Conservation (phyloP, 2,329 filamentous ascomycete species). For the Trichoderma harzianum region DNA sequence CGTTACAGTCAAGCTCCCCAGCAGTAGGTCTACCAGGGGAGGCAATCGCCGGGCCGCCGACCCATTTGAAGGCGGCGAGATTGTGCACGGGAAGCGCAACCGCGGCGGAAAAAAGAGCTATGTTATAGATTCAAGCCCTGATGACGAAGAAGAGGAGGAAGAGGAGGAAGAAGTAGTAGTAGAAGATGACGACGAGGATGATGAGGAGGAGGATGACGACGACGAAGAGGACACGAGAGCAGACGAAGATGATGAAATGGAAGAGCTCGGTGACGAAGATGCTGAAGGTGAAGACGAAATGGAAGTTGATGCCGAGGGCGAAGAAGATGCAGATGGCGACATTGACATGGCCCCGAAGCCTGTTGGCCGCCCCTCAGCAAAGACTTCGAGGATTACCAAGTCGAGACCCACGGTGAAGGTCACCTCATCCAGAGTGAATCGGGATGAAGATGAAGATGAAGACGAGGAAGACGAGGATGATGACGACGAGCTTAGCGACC, state of each 20-base stretch:
- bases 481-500: constrained; percentile 56
- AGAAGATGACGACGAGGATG: constrained; percentile 37
- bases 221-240: constrained; percentile 32
- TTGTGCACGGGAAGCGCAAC: constrained; percentile 50
- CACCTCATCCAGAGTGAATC: constrained; percentile 32
- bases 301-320: constrained; percentile 45
- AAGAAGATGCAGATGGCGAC: constrained; percentile 44
- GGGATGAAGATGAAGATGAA: constrained; percentile 42
- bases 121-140: constrained; percentile 53
- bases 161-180: constrained; percentile 47
- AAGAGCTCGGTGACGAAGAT: constrained; percentile 36
- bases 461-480: constrained; percentile 51
- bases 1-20: constrained; percentile 51
- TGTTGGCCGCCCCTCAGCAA: constrained; percentile 37
- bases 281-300: constrained; percentile 43
- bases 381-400: constrained; percentile 39
- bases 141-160: constrained; percentile 41
- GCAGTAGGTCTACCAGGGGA: constrained; percentile 47
- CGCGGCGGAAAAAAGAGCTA: constrained; percentile 58
- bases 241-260: constrained; percentile 39
- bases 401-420: constrained; percentile 35
- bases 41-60: constrained; percentile 37
- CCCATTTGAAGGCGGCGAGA: constrained; percentile 44
- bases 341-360: constrained; percentile 43
- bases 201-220: constrained; percentile 45